Conservation (phyloP, 2,329 filamentous ascomycete species). For the Aspergillus calidoustus region DNA sequence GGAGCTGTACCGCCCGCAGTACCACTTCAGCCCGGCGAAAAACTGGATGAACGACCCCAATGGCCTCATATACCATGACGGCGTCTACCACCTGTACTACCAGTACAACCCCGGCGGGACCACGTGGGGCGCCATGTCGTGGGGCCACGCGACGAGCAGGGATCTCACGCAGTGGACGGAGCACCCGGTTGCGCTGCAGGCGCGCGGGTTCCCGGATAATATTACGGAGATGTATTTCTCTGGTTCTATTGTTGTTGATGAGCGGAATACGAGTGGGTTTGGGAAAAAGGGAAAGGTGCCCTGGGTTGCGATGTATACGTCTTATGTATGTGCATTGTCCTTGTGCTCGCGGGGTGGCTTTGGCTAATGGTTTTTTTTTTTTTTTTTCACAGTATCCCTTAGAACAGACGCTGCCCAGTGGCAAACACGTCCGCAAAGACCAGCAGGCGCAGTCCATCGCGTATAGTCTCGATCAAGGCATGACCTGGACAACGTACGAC, state of each 20-base stretch:
- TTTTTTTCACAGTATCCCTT: background rate
- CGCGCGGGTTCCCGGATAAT: constrained; percentile 49
- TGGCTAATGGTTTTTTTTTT: too few relatives aligned
- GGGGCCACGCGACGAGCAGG: constrained; percentile 58
- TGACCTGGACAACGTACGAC: constrained; percentile 49
- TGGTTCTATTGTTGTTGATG: constrained; percentile 63
- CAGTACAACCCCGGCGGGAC: constrained; percentile 5
- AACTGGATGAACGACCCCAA: constrained; percentile 24
- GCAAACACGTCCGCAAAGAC: background rate
- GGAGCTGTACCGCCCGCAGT: constrained; percentile 14
- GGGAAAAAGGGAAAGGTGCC: constrained; percentile 65
- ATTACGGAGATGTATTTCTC: constrained; percentile 55
- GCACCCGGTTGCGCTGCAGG: constrained; percentile 12
- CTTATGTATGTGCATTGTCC: background rate
- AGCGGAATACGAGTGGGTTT: constrained; percentile 69
- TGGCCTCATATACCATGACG: constrained; percentile 12
- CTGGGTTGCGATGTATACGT: constrained; percentile 55
- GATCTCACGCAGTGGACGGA: constrained; percentile 38
- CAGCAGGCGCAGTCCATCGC: background rate
- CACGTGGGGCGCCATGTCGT: constrained; percentile 10
- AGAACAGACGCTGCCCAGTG: background rate
- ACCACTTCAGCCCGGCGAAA: constrained; percentile 11
- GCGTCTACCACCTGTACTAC: constrained; percentile 53
- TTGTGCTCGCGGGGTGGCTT: too few relatives aligned
- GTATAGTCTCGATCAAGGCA: constrained; percentile 4